Percentiles rank a stretch among this genome's conserved stretches.
Evolutionary conservation across 257 asterid genomes (phyloP).

Genomic region (Sherardia arvensis): DNA sequence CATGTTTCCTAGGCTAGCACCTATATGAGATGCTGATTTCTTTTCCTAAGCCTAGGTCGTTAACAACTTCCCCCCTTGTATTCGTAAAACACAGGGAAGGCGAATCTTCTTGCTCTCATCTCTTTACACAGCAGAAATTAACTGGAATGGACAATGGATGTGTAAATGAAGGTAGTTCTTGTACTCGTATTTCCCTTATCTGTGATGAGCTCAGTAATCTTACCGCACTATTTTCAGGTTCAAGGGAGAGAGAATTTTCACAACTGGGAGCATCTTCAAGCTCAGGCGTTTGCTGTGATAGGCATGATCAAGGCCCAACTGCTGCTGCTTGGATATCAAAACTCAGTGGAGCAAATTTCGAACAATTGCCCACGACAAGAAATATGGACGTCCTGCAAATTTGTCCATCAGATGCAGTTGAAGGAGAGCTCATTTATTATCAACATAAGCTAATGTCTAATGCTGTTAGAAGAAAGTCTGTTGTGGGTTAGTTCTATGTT

Average conservation of each 20-base stretch:
- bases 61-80: slow-evolving; percentile 8
- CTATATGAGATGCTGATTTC: background rate
- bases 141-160: slow-evolving; percentile 33
- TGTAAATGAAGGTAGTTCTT: slow-evolving; percentile 42
- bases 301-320: slow-evolving; percentile 26
- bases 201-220: slow-evolving; percentile 18
- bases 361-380: slow-evolving; percentile 42
- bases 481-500: slow-evolving; percentile 49
- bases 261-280: slow-evolving; percentile 71
- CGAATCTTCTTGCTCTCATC: slow-evolving; percentile 50
- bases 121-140: slow-evolving; percentile 46
- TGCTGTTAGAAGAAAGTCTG: slow-evolving; percentile 41
- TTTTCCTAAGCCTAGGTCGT: background rate
- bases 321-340: slow-evolving; percentile 29
- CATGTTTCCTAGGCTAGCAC: background rate
- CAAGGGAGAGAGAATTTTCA: slow-evolving; percentile 50
- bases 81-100: slow-evolving; percentile 35
- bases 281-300: slow-evolving; percentile 67
- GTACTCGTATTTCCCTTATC: slow-evolving; percentile 1
- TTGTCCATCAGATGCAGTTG: slow-evolving; percentile 90
- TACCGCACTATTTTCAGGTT: slow-evolving; percentile 41
- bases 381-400: slow-evolving; percentile 43
- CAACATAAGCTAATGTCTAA: slow-evolving; percentile 57
- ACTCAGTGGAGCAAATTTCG: slow-evolving; percentile 35
- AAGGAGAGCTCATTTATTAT: slow-evolving; percentile 77